Evolutionary conservation across 805 yeast genomes (phyloP), one percentile per base, ranked within the genome.

Genomic region (Jamesozyma hellenica): DNA sequence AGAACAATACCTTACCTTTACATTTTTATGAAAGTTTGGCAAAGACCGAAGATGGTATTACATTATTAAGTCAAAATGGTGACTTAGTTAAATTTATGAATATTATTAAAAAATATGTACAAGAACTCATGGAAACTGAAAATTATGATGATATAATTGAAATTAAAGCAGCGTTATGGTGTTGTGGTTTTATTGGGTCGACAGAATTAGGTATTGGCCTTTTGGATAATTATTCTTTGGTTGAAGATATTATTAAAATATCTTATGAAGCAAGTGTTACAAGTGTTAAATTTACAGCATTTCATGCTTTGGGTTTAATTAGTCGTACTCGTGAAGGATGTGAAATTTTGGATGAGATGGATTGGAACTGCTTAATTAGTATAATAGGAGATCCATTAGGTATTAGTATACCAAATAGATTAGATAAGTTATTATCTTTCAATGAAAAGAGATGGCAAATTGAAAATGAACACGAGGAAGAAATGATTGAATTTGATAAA

Each of bases 21-120:
- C 88, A 84, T 53, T 83, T 90, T 50, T 86, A 84, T 58, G 83
- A 85, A 13, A 84, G 79, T 50, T 65, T 90, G 35, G 81, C 85
- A 1, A 74, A 79, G 39, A 85, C 96, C 0, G 81, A 74, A 42
- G 90, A 83, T 42, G 97, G 97, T 0, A 67, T 84, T 39, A 67
- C 68, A 19, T 63, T 79, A 36, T 67, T 90, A 35, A 67, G 72
- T 25, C 64, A 71, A 27, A 68, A 68, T 32, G 75, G 74, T 9
- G 69, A 67, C 38, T 48, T 75, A 36, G 64, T 67, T 12, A 60
- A 57, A 27, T 58, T 72, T 40, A 53, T 61, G 30, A 64, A 61
- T 32, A 46, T 47, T 13, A 53, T 66, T n/a, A 54, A 65, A 26
- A 49, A 45, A 17, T 65, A 64, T 48, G 50, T 60, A 0, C 37